phyloP scores from a whole-genome alignment of 352 stramenopile species.

The Globisporangium paroecandrum region DNA sequence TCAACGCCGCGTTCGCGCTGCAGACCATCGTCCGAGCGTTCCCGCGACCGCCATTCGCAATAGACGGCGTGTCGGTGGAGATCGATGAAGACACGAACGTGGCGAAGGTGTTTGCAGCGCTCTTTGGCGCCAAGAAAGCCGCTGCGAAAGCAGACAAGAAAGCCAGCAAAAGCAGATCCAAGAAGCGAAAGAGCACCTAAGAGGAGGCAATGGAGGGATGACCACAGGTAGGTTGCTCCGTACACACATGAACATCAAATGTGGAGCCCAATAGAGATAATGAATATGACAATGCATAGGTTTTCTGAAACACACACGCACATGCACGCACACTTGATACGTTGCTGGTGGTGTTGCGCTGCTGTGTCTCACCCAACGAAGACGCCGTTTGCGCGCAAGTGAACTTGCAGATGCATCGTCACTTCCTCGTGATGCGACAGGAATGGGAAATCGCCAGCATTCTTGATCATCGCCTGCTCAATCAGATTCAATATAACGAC shows the following conservation, averaged over 20 bases:
- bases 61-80: slow-evolving; percentile 41
- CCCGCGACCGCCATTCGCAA: slow-evolving; percentile 45
- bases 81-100: slow-evolving; percentile 44
- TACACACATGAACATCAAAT: background rate
- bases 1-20: slow-evolving; percentile 73
- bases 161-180: slow-evolving; percentile 19
- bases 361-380: slow-evolving; percentile 31
- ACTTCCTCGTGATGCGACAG: slow-evolving; percentile 73
- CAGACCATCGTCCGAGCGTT: slow-evolving; percentile 76
- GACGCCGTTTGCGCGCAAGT: slow-evolving; percentile 52
- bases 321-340: background rate
- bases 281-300: slow-evolving; percentile 13
- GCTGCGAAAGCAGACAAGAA: slow-evolving; percentile 21
- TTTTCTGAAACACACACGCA: background rate
- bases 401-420: slow-evolving; percentile 72
- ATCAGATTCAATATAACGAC: background rate
- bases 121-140: slow-evolving; percentile 34
- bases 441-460: slow-evolving; percentile 64
- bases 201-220: background rate
- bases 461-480: slow-evolving; percentile 61
- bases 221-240: no score
- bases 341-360: background rate
- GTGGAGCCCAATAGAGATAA: slow-evolving; percentile 11
- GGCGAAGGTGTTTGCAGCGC: slow-evolving; percentile 35
- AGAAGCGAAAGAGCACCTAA: slow-evolving; percentile 40